A percentile compares a stretch with the other conserved stretches of the same genome.
phyloP scores from a whole-genome alignment of 1,284 basidiomycete species.

The Leccinum angustisporum region DNA sequence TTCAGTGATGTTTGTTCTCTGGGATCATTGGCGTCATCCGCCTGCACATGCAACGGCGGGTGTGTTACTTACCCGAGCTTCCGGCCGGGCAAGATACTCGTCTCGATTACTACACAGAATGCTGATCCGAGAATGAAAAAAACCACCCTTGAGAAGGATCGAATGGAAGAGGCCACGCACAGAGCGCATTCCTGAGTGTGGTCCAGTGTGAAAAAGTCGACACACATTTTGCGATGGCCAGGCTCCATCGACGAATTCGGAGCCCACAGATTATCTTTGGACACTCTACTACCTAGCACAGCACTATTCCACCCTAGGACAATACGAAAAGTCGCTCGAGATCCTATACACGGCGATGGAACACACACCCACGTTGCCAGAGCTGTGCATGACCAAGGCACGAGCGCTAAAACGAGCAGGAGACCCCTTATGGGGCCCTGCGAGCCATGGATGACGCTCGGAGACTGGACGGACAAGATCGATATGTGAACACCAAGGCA shows the following conservation, averaged over 20 bases:
- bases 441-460: constrained; percentile 81
- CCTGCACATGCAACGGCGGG: too few species aligned
- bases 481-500: constrained; percentile 93
- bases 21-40: too few species aligned
- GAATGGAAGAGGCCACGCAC: too few species aligned
- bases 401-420: constrained; percentile 88
- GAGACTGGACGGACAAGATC: constrained; percentile 89
- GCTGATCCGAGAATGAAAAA: too few species aligned
- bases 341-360: constrained; percentile 67
- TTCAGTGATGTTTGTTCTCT: too few species aligned
- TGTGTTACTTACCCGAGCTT: too few species aligned
- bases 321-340: constrained; percentile 60
- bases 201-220: too few species aligned
- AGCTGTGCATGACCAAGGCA: constrained; percentile 84
- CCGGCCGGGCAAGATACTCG: too few species aligned
- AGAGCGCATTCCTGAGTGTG: too few species aligned
- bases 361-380: constrained; percentile 94
- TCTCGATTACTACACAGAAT: too few species aligned
- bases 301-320: constrained; percentile 74
- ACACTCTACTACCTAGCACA: constrained; percentile 93
- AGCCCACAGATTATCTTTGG: constrained; percentile 93
- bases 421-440: constrained; percentile 75
- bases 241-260: constrained; percentile 37
- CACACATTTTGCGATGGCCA: constrained; percentile 10
- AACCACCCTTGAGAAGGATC: too few species aligned